phyloP scores from a whole-genome alignment of 805 yeast species.

The Schizosaccharomyces octosporus region DNA sequence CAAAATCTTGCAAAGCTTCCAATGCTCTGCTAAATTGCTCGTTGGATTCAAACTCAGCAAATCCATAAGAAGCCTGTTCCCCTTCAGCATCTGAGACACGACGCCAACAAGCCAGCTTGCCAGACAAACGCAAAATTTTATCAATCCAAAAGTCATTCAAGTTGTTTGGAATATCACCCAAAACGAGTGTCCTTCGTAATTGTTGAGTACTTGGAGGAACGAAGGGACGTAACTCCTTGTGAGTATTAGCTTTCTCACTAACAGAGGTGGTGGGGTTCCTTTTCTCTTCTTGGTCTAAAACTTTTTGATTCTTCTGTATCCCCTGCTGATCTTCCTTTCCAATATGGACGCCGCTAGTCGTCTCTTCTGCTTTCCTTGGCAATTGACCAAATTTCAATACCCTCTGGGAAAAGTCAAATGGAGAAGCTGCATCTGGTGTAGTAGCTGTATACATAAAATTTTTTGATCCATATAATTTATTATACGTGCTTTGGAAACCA shows the following conservation, averaged over 20 bases:
- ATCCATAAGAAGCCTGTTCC: slow-evolving; percentile 5
- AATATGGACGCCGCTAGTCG: background rate
- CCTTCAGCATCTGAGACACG: slow-evolving; percentile 5
- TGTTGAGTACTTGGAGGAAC: slow-evolving; percentile 6
- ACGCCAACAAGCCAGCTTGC: slow-evolving; percentile 5
- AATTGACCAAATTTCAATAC: background rate
- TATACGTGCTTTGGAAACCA: background rate
- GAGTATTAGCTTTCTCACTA: background rate
- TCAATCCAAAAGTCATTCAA: slow-evolving; percentile 9
- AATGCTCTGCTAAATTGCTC: slow-evolving; percentile 4
- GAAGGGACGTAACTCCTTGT: slow-evolving; percentile 3
- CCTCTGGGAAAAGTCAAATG: background rate
- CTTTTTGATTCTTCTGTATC: background rate
- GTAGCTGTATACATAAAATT: background rate
- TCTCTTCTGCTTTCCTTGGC: background rate
- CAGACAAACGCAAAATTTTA: slow-evolving; percentile 4
- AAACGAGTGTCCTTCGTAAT: slow-evolving; percentile 4
- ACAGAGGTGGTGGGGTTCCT: background rate
- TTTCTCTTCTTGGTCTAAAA: background rate
- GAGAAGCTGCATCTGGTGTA: background rate
- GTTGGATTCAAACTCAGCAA: slow-evolving; percentile 7
- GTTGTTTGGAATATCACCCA: slow-evolving; percentile 6
- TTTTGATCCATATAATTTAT: background rate
- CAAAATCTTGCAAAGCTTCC: slow-evolving; percentile 4
- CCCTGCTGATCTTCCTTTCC: background rate